Conservation (phyloP, 306 rosid genomes). For the Trifolium fragiferum region DNA sequence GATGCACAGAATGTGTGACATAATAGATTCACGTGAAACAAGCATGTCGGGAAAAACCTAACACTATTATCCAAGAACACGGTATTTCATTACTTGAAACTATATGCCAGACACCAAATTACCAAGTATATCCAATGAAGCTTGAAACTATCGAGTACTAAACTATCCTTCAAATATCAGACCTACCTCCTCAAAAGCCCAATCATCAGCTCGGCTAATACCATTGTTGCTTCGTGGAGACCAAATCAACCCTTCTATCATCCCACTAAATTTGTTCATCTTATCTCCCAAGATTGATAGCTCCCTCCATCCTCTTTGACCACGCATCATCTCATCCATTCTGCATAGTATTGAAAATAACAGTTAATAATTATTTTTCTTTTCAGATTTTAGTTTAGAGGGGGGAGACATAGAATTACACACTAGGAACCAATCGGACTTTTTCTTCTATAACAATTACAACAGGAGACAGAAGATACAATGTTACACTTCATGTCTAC, state of each 20-base stretch:
- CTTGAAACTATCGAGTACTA: not conserved
- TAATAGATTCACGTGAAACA: not conserved
- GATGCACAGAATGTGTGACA: not conserved
- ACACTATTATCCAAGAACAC: conserved; percentile 18
- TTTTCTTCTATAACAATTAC: conserved; percentile 32
- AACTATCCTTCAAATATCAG: conserved; percentile 34
- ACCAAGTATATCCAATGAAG: conserved; percentile 32
- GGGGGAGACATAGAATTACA: conserved; percentile 16
- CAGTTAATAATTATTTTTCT: conserved; percentile 17
- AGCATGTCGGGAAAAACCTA: not conserved
- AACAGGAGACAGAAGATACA: conserved; percentile 18
- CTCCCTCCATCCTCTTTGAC: conserved; percentile 99
- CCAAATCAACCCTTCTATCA: conserved; percentile 98
- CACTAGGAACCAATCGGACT: not conserved
- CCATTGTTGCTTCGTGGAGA: conserved; percentile 78
- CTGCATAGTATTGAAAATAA: conserved; percentile 52
- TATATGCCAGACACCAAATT: conserved; percentile 31
- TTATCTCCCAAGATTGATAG: conserved; percentile 91
- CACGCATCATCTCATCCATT: conserved; percentile 99
- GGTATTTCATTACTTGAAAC: conserved; percentile 25
- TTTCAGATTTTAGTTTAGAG: not conserved
- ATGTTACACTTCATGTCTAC: conserved; percentile 7
- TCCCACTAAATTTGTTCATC: conserved; percentile 87
- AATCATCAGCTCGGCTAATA: conserved; percentile 65
- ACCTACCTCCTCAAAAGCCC: conserved; percentile 94